These are phyloP conservation scores for Saraca asoca DNA, from an alignment of 331 rosid genomes.

Conservation along the genomic window DNA sequence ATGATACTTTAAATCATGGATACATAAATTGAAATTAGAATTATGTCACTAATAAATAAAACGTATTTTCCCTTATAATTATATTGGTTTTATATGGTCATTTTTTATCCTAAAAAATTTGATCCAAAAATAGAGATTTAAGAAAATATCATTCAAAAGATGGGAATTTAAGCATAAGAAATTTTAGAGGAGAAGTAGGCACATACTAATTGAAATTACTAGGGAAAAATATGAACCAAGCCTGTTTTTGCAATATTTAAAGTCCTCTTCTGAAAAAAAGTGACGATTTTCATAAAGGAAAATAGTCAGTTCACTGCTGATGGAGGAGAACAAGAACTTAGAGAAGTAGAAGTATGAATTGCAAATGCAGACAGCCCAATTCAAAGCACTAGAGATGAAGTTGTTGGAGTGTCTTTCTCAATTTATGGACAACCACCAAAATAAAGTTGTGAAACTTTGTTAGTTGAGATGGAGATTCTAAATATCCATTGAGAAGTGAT, in stretches of 20 bases:
- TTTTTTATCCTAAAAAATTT: neutral
- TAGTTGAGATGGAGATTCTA: neutral
- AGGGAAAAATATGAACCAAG: slow-evolving; percentile 89
- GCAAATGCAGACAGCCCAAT: slow-evolving; percentile 64
- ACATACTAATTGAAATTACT: slow-evolving; percentile 56
- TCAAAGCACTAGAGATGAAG: slow-evolving; percentile 62
- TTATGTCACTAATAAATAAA: neutral
- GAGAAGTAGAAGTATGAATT: slow-evolving; percentile 64
- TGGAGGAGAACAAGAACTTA: slow-evolving; percentile 69
- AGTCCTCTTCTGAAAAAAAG: slow-evolving; percentile 65
- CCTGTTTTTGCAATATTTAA: slow-evolving; percentile 68
- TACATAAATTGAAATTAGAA: neutral
- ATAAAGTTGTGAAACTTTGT: slow-evolving; percentile 38
- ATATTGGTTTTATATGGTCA: neutral
- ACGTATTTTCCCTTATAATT: neutral
- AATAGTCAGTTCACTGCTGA: slow-evolving; percentile 38
- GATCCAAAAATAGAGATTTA: slow-evolving; percentile 59
- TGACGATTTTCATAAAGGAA: slow-evolving; percentile 37
- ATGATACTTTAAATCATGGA: neutral
- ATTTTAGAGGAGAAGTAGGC: slow-evolving; percentile 62
- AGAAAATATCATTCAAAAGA: slow-evolving; percentile 68
- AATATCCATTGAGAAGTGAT: too few species aligned
- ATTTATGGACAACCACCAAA: slow-evolving; percentile 40
- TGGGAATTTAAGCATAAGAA: slow-evolving; percentile 95
- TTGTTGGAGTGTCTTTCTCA: slow-evolving; percentile 60